These are phyloP conservation scores for Daedaleopsis sinensis DNA, from an alignment of 768 basidiomycete species.

Conservation along the genomic window DNA sequence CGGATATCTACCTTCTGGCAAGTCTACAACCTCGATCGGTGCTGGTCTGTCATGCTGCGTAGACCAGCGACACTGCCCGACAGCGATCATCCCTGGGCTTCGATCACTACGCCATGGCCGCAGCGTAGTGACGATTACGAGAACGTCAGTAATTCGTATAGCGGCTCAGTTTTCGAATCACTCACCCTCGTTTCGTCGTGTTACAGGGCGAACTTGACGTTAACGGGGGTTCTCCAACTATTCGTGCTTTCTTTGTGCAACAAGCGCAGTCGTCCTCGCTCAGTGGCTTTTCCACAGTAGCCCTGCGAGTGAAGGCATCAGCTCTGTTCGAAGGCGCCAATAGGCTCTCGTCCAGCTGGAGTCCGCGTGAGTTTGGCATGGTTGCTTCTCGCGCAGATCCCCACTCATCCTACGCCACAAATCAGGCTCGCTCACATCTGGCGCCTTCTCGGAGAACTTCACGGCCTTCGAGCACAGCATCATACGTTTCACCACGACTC, in stretches of 20 bases:
- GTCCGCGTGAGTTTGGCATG: conserved; percentile 47
- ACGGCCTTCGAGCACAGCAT: conserved; percentile 66
- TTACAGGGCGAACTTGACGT: conserved; percentile 60
- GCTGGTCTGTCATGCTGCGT: conserved; percentile 76
- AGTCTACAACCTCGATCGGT: conserved; percentile 78
- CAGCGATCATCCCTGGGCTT: conserved; percentile 53
- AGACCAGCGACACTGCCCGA: conserved; percentile 71
- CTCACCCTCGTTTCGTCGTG: conserved; percentile 3
- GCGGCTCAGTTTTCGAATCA: conserved; percentile 4
- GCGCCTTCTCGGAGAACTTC: conserved; percentile 58
- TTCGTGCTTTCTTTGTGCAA: conserved; percentile 58
- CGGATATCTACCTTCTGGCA: conserved; percentile 83
- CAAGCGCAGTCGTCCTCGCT: conserved; percentile 51
- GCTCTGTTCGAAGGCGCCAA: conserved; percentile 73
- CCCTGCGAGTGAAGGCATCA: conserved; percentile 77
- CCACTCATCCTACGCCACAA: not conserved
- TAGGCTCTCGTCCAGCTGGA: conserved; percentile 61
- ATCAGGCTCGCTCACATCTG: conserved; percentile 45
- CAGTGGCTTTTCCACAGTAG: conserved; percentile 62
- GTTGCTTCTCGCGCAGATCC: not conserved
- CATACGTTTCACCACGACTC: conserved; percentile 60
- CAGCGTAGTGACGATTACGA: conserved; percentile 74
- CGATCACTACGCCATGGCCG: conserved; percentile 79
- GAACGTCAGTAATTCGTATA: conserved; percentile 46
- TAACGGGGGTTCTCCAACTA: conserved; percentile 56